Base-by-base conservation (phyloP, 345 rosid species). In the Limnanthes douglasii region DNA sequence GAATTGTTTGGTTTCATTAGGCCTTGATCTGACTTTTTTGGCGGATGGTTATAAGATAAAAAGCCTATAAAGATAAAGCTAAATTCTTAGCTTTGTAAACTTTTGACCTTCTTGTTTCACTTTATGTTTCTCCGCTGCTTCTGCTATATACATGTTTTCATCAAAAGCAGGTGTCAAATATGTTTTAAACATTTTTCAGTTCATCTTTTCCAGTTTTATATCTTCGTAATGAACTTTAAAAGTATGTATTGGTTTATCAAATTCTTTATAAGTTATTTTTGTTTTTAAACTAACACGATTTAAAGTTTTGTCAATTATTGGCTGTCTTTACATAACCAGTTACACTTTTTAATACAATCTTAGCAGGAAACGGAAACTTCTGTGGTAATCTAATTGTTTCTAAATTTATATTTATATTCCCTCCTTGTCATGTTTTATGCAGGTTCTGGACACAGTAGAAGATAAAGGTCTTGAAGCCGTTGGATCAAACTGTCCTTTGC, bases 361-460 rank as follows among this genome's bases (percentile, higher is more conserved):
- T 47, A 4, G 10, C 21, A 2, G 11, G 2, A 8, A 5, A 11
- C 10, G 20, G 33, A 44, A 25, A 29, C 31, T 37, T 43, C 27
- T 10, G 18, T 17, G 14, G 11, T 40, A 22, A 15, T 27, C 26
- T 28, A 15, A n/a, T 9, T 4, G 17, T 10, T 31, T 31, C 26
- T 15, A 32, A n/a, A n/a, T 20, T 37, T 17, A 4, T 15, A 18
- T 29, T 37, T 7, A 14, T 31, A 13, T 27, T 34, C 32, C 29
- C n/a, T n/a, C n/a, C n/a, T n/a, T n/a, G n/a, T n/a, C n/a, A n/a
- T n/a, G n/a, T n/a, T n/a, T 56, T 14, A 18, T 59, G 34, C 57
- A 76, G 86, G 80, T 76, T 29, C 50, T 76, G 40, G 86, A 76
- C 54, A 62, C 77, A 0, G 72, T 76, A 7, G 80, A 62, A 54